Conservation (phyloP, 345 rosid species). For the Aethionema arabicum region DNA sequence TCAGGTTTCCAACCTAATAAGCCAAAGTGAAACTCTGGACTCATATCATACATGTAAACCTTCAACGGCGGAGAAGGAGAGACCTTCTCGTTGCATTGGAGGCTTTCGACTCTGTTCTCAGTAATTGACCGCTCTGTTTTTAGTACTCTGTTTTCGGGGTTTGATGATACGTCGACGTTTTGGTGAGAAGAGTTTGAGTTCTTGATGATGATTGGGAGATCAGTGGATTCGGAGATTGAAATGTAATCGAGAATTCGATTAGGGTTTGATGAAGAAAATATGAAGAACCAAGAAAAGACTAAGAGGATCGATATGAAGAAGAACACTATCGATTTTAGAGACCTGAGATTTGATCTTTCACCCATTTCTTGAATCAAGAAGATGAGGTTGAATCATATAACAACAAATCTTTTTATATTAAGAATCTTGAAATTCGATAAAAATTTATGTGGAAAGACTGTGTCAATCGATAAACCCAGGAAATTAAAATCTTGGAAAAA, state of each 20-base stretch:
- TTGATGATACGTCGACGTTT: constrained; percentile 31
- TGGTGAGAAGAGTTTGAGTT: constrained; percentile 18
- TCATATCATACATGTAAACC: constrained; percentile 89
- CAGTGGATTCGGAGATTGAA: constrained; percentile 37
- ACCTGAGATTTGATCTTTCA: constrained; percentile 49
- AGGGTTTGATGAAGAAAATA: constrained; percentile 52
- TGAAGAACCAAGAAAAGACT: constrained; percentile 70
- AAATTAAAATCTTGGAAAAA: constrained; percentile 15
- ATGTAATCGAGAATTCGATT: constrained; percentile 41
- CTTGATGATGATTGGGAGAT: constrained; percentile 34
- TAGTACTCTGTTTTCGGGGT: constrained; percentile 34
- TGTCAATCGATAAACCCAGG: constrained; percentile 18
- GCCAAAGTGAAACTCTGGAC: constrained; percentile 83
- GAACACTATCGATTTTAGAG: constrained; percentile 44
- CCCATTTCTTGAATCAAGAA: constrained; percentile 42
- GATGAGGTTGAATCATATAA: constrained; percentile 16
- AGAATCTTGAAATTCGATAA: constrained; percentile 4
- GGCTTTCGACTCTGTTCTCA: constrained; percentile 29
- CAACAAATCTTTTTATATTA: background rate
- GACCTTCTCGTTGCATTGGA: background rate
- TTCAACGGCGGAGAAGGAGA: constrained; percentile 44
- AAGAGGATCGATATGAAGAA: constrained; percentile 52
- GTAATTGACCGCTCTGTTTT: constrained; percentile 23
- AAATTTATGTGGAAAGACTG: constrained; percentile 23
- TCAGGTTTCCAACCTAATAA: constrained; percentile 69